Evolutionary conservation across 2,329 filamentous ascomycete genomes (phyloP).

Genomic region (Aspergillus chevalieri): DNA sequence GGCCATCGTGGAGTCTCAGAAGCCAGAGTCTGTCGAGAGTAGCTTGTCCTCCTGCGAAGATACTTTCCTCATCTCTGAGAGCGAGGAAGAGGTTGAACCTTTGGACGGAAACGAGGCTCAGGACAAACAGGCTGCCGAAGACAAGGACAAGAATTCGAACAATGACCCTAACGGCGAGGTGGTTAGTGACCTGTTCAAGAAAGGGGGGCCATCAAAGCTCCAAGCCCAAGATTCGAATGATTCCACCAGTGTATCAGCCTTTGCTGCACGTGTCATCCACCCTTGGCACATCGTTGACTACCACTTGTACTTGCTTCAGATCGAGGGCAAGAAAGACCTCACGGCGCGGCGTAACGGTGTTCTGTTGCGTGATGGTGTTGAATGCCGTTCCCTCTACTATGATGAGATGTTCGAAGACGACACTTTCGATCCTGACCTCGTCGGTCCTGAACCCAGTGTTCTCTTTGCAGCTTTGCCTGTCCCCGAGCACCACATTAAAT

Average conservation of each 20-base stretch:
- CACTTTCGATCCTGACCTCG: constrained; percentile 5
- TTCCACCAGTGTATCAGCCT: background rate
- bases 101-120: background rate
- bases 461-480: constrained; percentile 21
- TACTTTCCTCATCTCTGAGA: no score
- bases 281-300: constrained; percentile 29
- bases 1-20: constrained; percentile 3
- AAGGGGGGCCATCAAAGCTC: background rate
- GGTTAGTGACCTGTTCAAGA: background rate
- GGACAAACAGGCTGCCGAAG: background rate
- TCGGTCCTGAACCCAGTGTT: constrained; percentile 12
- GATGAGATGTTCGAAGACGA: constrained; percentile 1
- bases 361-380: constrained; percentile 19
- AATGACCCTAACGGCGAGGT: background rate
- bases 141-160: constrained; percentile 3
- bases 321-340: constrained; percentile 16
- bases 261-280: constrained; percentile 12
- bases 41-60: background rate
- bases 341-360: constrained; percentile 14
- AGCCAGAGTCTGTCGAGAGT: background rate
- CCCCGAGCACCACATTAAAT: constrained; percentile 9
- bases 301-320: constrained; percentile 23
- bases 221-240: background rate
- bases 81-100: background rate
- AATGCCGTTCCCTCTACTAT: constrained; percentile 20